phyloP scores from a whole-genome alignment of 257 asterid genomes.

The Hygrophila difformis region DNA sequence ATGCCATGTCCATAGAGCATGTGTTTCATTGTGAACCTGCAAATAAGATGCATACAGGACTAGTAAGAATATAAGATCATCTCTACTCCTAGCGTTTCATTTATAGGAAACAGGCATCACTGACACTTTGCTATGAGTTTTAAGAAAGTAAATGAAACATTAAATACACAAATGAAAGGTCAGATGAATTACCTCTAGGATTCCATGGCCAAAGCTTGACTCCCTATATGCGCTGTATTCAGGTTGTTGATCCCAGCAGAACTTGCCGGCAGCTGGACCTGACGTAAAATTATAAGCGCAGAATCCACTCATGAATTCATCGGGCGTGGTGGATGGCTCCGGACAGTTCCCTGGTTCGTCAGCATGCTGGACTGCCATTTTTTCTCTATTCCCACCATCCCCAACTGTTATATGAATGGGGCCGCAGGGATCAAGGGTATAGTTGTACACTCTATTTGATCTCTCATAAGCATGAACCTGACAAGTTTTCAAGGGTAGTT shows the following conservation, averaged over 20 bases:
- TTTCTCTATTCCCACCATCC: slow-evolving; percentile 91
- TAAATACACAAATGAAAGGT: no score
- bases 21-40: slow-evolving; percentile 82
- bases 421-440: slow-evolving; percentile 80
- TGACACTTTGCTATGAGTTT: no score
- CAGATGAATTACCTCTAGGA: slow-evolving; percentile 49
- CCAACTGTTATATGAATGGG: slow-evolving; percentile 77
- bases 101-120: no score
- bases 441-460: slow-evolving; percentile 86
- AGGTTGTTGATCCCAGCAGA: slow-evolving; percentile 92
- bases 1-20: slow-evolving; percentile 95
- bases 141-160: no score
- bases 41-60: neutral
- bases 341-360: slow-evolving; percentile 81
- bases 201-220: slow-evolving; percentile 91
- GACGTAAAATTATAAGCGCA: slow-evolving; percentile 75
- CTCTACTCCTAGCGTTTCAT: no score
- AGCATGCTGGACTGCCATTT: slow-evolving; percentile 61
- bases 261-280: slow-evolving; percentile 32
- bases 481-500: no score
- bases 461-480: slow-evolving; percentile 98
- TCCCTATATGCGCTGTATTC: slow-evolving; percentile 88
- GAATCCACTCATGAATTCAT: slow-evolving; percentile 70
- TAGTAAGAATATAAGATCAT: no score
- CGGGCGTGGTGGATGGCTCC: slow-evolving; percentile 62